Percentiles rank a stretch among this genome's conserved stretches.
phyloP scores from a whole-genome alignment of 495 filamentous ascomycete genomes.

The Xylaria flabelliformis region DNA sequence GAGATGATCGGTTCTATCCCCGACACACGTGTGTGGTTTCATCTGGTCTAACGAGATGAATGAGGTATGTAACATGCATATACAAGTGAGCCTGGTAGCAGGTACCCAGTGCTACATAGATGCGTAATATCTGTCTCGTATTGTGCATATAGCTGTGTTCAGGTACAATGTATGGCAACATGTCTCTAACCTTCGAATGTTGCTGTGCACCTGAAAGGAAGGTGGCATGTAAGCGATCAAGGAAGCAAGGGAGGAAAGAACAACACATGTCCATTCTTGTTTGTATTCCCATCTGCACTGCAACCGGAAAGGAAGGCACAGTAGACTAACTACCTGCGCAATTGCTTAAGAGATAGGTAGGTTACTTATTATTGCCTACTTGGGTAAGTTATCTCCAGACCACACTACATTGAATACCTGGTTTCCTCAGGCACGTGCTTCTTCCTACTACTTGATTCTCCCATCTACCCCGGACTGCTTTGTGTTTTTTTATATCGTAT shows the following conservation, averaged over 20 bases:
- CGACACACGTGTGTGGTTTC: not conserved
- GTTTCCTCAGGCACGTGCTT: not conserved
- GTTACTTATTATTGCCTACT: no score
- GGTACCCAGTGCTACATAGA: not conserved
- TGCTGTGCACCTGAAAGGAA: not conserved
- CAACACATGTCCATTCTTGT: not conserved
- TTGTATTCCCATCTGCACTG: not conserved
- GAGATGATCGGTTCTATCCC: conserved; percentile 9
- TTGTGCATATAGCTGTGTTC: not conserved
- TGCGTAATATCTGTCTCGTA: not conserved
- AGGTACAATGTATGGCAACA: not conserved
- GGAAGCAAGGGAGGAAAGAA: not conserved
- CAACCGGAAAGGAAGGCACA: not conserved
- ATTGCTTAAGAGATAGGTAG: not conserved
- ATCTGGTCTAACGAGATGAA: not conserved
- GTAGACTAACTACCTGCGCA: not conserved
- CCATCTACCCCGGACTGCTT: not conserved
- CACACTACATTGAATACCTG: no score
- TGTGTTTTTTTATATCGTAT: not conserved
- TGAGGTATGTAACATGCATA: not conserved
- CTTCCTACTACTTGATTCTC: not conserved
- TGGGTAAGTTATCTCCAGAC: no score
- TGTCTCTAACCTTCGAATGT: not conserved
- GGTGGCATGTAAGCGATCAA: not conserved
- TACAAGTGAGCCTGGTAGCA: not conserved